Evolutionary conservation across 495 filamentous ascomycete species (phyloP), one percentile per base, ranked within the genome.

Genomic region (Aspergillus steynii): DNA sequence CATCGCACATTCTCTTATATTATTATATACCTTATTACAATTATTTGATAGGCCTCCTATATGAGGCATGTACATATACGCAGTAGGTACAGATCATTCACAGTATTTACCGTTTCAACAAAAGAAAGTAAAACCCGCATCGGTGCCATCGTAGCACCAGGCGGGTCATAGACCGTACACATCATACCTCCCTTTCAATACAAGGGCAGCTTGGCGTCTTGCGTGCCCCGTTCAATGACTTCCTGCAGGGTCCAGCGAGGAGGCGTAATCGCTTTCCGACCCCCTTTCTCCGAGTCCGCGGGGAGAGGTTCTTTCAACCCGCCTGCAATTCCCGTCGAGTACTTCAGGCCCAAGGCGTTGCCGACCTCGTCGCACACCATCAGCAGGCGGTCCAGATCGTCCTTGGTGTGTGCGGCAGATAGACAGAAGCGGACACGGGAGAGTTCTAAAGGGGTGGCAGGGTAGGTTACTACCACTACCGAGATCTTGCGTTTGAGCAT

Each of bases 391-490:
- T 96, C 92, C 63, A 96, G 80, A 73, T 96, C 92, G 52, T 96
- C 90, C 75, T 96, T 96, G 69, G 90, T 96, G 77, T 96, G 92
- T 2, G 92, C 89, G 12, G 92, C 88, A 8, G 89, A 93, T 25
- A 96, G 83, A 73, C 92, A 96, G 77, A 96, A 91, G 15, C 92
- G 83, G 25, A 88, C 92, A 45, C 92, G 85, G 5, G 92, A 96
- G 61, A 86, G 89, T 59, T 95, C 91, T 37, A 96, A 83, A 1
- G 92, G 92, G 20, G 92, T 96, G 29, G 92, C 92, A 3, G 92
- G 92, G 70, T 96, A 96, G 32, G 92, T 92, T 53, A 96, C 92
- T 12, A 96, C 87, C 27, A 96, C 92, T 53, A 96, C 91, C n/a
- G 91, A 90, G 60, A 96, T 96, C 73, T 93, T 95, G 67, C 92